Evolutionary conservation across 2,329 filamentous ascomycete species (phyloP), one percentile per base, ranked within the genome.

Genomic region (Ophiostoma australiae): DNA sequence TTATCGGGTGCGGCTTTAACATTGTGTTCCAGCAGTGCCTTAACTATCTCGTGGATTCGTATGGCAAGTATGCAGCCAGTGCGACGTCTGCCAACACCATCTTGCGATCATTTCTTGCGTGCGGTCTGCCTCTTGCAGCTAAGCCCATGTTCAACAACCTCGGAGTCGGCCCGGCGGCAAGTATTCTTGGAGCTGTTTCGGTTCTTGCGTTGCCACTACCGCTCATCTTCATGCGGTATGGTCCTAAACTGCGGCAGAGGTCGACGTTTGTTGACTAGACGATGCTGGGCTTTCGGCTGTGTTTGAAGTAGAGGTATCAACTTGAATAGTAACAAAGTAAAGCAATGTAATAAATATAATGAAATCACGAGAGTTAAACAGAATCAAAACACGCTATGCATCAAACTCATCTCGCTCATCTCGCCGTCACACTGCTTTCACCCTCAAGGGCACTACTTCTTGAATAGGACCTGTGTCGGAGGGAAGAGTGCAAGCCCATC

Each of bases 71-170:
- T 73, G 86, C 87, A 0, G 89, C 90, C 20, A 84, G 83, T 3
- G 89, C 87, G 1, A 85, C 90, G 7, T 89, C 89, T 0, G 88
- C 88, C 1, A 89, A 85, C 73, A 89, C 88, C 0, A 84, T 91
- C 2, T 78, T 88, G 10, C 80, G 89, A 1, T 84, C 81, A 0
- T 79, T 88, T 0, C 81, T 87, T 35, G 88, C 86, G 15, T 87
- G 85, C 0, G 80, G 86, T 2, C 80, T 90, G 0, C 89, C 89
- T 0, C 79, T 91, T 3, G 85, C 84, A 63, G 89, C 86, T 0
- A 78, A 84, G 10, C 80, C 82, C 66, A 87, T 91, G 86, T 91
- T 89, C 75, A 78, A 82, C n/a, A 80, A 70, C 39, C 55, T 76
- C 58, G 73, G 74, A 33, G 68, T 75, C 7, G 75, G 75, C 13